Evolutionary conservation across 2,329 filamentous ascomycete genomes (phyloP).

Genomic region (Aspergillus pseudoglaucus): DNA sequence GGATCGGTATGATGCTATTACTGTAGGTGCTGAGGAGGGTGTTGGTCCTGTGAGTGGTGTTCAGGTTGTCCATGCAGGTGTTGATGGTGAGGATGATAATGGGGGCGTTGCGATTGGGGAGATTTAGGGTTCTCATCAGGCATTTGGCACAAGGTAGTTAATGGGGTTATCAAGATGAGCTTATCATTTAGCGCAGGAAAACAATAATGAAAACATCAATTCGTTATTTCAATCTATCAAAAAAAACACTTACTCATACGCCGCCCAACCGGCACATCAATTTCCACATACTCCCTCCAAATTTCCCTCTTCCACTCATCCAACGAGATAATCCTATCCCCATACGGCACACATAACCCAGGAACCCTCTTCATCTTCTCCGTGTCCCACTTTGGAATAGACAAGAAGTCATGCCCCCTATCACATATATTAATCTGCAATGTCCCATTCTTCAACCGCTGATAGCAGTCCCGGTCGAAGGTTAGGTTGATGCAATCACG

Average conservation of each 20-base stretch:
- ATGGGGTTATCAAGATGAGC: background rate
- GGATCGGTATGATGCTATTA: slow-evolving; percentile 23
- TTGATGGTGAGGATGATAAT: slow-evolving; percentile 2
- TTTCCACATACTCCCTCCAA: slow-evolving; percentile 11
- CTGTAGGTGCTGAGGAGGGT: slow-evolving; percentile 12
- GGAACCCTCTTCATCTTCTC: slow-evolving; percentile 11
- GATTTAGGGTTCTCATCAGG: background rate
- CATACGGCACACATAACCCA: slow-evolving; percentile 16
- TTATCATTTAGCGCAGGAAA: too few relatives aligned
- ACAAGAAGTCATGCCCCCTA: slow-evolving; percentile 17
- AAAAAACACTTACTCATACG: background rate
- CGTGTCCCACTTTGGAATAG: slow-evolving; percentile 17
- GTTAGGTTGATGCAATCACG: slow-evolving; percentile 22
- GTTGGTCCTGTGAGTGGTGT: too few relatives aligned
- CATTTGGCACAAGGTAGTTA: background rate
- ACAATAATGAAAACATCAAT: too few relatives aligned
- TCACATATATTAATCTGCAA: slow-evolving; percentile 22
- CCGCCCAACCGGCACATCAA: background rate
- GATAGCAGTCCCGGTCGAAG: slow-evolving; percentile 15
- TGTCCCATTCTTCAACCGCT: slow-evolving; percentile 11
- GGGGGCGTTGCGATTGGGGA: background rate
- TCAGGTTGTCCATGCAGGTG: background rate
- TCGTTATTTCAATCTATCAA: background rate
- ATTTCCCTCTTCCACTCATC: slow-evolving; percentile 17
- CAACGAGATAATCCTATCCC: slow-evolving; percentile 13